These are phyloP conservation scores for Salix arbutifolia DNA, from an alignment of 345 rosid genomes.

Conservation along the genomic window DNA sequence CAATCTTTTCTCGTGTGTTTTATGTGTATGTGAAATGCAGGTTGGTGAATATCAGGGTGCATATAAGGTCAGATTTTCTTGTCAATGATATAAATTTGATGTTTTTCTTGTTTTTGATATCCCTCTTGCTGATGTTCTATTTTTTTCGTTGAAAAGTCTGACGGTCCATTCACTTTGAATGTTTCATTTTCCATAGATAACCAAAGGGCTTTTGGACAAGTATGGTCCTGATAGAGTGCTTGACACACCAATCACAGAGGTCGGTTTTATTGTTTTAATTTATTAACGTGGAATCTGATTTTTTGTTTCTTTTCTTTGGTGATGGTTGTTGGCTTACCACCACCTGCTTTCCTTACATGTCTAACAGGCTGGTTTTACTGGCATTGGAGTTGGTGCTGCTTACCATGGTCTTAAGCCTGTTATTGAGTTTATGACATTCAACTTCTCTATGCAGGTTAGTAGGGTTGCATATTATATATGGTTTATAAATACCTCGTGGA, in stretches of 20 bases:
- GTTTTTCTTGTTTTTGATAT: not conserved
- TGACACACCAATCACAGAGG: slow-evolving; percentile 98
- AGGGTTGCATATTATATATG: not conserved
- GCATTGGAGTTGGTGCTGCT: slow-evolving; percentile 97
- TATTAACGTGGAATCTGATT: not conserved
- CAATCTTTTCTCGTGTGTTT: not conserved
- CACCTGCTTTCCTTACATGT: slow-evolving; percentile 14
- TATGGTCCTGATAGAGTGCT: slow-evolving; percentile 91
- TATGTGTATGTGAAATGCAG: slow-evolving; percentile 35
- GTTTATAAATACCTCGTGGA: not conserved
- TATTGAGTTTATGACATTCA: slow-evolving; percentile 90
- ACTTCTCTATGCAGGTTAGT: slow-evolving; percentile 87
- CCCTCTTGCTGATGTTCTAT: not conserved
- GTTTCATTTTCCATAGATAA: slow-evolving; percentile 35
- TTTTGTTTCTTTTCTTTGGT: not conserved
- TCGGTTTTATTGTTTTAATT: slow-evolving; percentile 11
- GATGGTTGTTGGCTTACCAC: not conserved
- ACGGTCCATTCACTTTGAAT: slow-evolving; percentile 3
- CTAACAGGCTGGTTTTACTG: slow-evolving; percentile 91
- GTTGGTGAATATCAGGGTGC: slow-evolving; percentile 99
- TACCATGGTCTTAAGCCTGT: slow-evolving; percentile 80
- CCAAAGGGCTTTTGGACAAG: slow-evolving; percentile 80
- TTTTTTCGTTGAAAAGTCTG: not conserved
- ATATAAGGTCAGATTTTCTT: slow-evolving; percentile 68
- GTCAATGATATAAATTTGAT: not conserved